A percentile compares a stretch with the other conserved stretches of the same genome.
phyloP scores from a whole-genome alignment of 257 asterid genomes.

The Solanum sparsipilum region DNA sequence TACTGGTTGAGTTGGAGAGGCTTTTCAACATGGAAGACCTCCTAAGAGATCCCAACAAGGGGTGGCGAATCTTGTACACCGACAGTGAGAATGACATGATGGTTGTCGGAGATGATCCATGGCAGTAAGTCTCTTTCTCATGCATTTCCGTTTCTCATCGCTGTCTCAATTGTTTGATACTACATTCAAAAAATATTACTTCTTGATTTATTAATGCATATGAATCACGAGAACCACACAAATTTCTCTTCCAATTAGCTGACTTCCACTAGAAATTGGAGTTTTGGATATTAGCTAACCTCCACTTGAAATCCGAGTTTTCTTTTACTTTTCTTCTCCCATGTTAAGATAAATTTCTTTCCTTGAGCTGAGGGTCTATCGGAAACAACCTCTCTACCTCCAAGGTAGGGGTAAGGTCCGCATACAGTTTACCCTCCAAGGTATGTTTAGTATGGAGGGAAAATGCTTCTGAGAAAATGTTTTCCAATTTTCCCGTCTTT shows the following conservation, averaged over 20 bases:
- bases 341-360: not conserved
- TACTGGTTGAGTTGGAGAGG: slow-evolving; percentile 68
- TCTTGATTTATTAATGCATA: not conserved
- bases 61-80: slow-evolving; percentile 86
- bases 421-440: not conserved
- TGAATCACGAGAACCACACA: not conserved
- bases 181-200: not conserved
- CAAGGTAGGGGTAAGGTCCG: not conserved
- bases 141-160: not conserved
- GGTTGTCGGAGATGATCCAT: slow-evolving; percentile 98
- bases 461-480: not conserved
- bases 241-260: not conserved
- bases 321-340: not conserved
- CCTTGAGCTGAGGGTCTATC: not conserved
- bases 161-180: not conserved
- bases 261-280: not conserved
- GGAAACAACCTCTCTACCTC: not conserved
- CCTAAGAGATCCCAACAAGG: slow-evolving; percentile 59
- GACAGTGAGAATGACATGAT: slow-evolving; percentile 96
- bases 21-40: slow-evolving; percentile 87
- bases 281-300: not conserved
- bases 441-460: not conserved
- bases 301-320: not conserved
- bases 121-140: slow-evolving; percentile 62
- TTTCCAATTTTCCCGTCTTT: not conserved